Evolutionary conservation across 139 green algal genomes (phyloP), one percentile per base, ranked within the genome.

Genomic region (Nannochloris sp.): DNA sequence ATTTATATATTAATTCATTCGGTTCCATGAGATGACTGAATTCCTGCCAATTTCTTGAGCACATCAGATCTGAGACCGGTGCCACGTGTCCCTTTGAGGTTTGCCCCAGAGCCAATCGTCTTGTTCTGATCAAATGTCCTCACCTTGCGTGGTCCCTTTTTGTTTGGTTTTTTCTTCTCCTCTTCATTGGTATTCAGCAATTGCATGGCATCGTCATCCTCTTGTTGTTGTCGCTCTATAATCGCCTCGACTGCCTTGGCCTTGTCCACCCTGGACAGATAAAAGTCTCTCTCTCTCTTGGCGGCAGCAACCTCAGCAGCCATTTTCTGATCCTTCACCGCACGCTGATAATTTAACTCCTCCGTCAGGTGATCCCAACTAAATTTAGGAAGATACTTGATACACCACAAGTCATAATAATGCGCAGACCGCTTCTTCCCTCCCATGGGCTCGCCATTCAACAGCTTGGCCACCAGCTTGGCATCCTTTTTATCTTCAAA

Each of bases 301-400:
- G 90, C 91, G 0, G 79, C 78, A 4, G 76, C 78, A 18, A 97
- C 74, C 76, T 97, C 91, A 2, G 80, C 68, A 36, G 80, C 84
- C 72, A 97, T 71, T 49, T 75, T 74, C 79, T 97, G 90, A 78
- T 97, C 91, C 6, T 85, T 67, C 25, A 95, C 76, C 16, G 81
- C 80, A 24, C 78, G 75, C 57, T 86, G 75, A 53, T 85, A 83
- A 25, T 85, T 78, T 40, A 97, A 92, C 64, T 97, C 90, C 66
- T 97, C 90, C 18, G 87, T 97, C 2, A 97, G 72, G 46, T 95
- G 74, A 62, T 97, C 90, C 87, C 90, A 97, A 68, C 95, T 96
- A 75, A 96, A 97, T 44, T 92, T 90, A 9, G 84, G 79, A 18
- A 97, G 80, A 72, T 96, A 97, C 75, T 96, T 95, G 14, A 97